These are phyloP conservation scores for Basipetospora chlamydospora DNA, from an alignment of 2,329 filamentous ascomycete species.

Conservation along the genomic window DNA sequence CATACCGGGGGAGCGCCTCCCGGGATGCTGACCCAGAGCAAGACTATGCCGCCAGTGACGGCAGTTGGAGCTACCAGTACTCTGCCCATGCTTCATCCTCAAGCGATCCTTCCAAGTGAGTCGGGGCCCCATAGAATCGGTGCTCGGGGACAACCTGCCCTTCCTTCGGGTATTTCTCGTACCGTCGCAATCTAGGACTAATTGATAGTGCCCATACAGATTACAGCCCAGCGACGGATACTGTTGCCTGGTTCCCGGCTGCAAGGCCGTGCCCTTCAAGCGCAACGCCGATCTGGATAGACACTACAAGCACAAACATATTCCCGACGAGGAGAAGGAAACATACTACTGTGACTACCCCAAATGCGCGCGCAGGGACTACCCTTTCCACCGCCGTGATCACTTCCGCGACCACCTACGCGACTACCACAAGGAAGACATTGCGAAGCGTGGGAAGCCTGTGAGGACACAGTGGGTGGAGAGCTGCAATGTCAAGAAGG, in stretches of 20 bases:
- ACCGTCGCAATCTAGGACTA: no score
- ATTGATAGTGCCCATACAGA: no score
- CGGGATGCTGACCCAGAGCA: neutral
- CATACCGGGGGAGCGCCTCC: no score
- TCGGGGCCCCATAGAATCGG: no score
- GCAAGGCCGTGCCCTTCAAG: constrained; percentile 30
- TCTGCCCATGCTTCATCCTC: neutral
- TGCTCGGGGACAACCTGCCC: no score
- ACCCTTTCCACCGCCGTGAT: constrained; percentile 38
- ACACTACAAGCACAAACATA: constrained; percentile 35
- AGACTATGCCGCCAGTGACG: neutral
- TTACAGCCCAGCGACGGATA: constrained; percentile 4
- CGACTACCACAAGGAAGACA: constrained; percentile 39
- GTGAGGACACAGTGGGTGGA: constrained; percentile 23
- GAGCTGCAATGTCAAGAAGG: constrained; percentile 20
- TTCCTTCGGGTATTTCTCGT: no score
- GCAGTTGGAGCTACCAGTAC: neutral
- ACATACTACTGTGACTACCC: constrained; percentile 37
- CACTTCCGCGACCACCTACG: constrained; percentile 44
- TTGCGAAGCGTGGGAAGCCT: constrained; percentile 28
- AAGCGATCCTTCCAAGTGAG: neutral
- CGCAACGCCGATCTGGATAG: constrained; percentile 40
- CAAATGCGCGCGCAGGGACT: constrained; percentile 25
- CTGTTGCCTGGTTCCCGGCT: constrained; percentile 24
- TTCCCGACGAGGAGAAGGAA: constrained; percentile 23